Base-by-base conservation (phyloP, 2,329 filamentous ascomycete species). In the Grosmannia serpens region DNA sequence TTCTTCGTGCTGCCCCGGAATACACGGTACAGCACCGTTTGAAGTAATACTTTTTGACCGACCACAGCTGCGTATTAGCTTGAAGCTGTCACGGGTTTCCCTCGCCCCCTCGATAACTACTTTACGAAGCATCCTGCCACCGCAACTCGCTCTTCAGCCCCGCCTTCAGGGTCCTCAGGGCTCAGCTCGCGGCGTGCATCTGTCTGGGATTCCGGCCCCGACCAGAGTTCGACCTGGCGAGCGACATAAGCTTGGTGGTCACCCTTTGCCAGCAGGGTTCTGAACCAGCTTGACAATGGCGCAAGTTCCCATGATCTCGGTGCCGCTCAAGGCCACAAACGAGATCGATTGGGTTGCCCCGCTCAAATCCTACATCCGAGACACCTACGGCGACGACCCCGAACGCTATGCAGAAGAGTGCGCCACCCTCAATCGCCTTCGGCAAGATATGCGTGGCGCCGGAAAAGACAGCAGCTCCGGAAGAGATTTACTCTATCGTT, bases 271-370 rank as follows among this genome's bases (percentile, higher is more conserved):
- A 17, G 24, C 17, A 15, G 24, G 26, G 27, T 11, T 17, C 3
- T 22, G 41, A 20, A n/a, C 8, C 20, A 20, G n/a, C 61, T 58
- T 38, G 63, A 66, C 63, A 66, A 91, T 89, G 86, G 81, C 88
- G 71, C 88, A 95, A 77, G 86, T 90, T 65, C 91, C 91, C 62
- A 97, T 97, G 92, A 86, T 97, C 67, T 95, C 91, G 67, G 86
- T 87, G 80, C 92, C 92, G 70, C 82, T 96, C 68, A 97, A 88
- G 83, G 82, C 82, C 57, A 99, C 94, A 64, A 96, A 91, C 79
- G 94, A 99, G 78, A 95, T 99, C 70, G 94, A 99, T 81, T 99
- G 94, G 94, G 81, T 97, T 64, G 80, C 82, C 53, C 94, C 94
- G 53, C 80, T 99, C 65, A 97, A 97, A 77, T 78, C 81, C 64